phyloP scores from a whole-genome alignment of 106 monocot genomes.

The Amphibolis antarctica region DNA sequence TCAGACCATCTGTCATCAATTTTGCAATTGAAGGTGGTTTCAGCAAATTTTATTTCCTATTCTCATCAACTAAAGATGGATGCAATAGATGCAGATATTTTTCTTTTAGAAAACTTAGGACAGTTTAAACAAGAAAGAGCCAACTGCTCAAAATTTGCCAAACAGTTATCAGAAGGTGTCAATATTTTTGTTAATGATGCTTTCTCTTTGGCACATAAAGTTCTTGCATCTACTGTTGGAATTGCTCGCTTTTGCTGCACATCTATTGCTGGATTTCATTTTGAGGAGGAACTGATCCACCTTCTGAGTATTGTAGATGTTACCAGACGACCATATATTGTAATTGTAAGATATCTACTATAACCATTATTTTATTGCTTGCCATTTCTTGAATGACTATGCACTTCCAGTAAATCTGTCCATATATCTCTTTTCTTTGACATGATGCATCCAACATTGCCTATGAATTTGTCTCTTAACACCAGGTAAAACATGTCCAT shows the following conservation, averaged over 20 bases:
- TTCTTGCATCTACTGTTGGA: constrained; percentile 92
- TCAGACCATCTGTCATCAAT: constrained; percentile 68
- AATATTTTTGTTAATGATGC: constrained; percentile 80
- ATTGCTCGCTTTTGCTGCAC: constrained; percentile 58
- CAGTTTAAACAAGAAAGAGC: constrained; percentile 67
- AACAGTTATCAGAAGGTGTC: constrained; percentile 49
- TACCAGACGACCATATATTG: constrained; percentile 50
- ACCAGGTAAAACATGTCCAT: constrained; percentile 9
- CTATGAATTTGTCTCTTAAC: too few species aligned
- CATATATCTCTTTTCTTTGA: too few species aligned
- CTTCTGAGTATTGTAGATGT: constrained; percentile 30
- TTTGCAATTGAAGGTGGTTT: constrained; percentile 58
- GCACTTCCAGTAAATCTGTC: background rate
- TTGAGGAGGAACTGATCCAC: constrained; percentile 53
- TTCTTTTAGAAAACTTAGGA: constrained; percentile 68
- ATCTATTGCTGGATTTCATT: constrained; percentile 88
- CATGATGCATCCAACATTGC: too few species aligned
- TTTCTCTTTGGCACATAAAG: constrained; percentile 71
- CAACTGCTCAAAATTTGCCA: constrained; percentile 54
- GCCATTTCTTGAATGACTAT: background rate
- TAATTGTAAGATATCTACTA: constrained; percentile 38
- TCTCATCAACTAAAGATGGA: constrained; percentile 13
- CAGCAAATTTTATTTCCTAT: constrained; percentile 24
- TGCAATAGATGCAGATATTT: constrained; percentile 24
- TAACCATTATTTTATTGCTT: background rate